Base-by-base conservation (phyloP, 2,329 filamentous ascomycete genomes). In the Ceratocystiopsis minuta region DNA sequence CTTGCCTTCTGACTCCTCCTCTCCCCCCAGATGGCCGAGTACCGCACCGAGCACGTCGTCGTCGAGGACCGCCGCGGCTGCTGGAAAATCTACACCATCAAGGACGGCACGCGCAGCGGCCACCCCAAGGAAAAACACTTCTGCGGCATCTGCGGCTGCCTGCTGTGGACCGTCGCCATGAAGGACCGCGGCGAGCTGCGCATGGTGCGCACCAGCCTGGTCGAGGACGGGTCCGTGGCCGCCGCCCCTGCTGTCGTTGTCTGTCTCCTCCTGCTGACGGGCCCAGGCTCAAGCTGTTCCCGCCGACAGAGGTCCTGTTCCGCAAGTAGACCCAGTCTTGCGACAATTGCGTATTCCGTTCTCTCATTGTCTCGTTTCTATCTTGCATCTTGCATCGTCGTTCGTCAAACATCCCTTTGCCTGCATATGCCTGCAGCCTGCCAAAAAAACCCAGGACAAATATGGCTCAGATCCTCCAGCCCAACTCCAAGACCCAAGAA, bases 81-180 rank as follows among this genome's bases (percentile, higher is more conserved):
- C 15, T 45, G 45, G 46, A 48, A 48, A 37, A 46, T 46, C 31
- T 51, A 48, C 46, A 45, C 44, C 5, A 40, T 51, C 40, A 40
- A 34, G 13, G 44, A 46, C 3, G 46, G 45, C 41, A 50, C 45
- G 10, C 35, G 34, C 36, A 50, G 48, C 44, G 49, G 49, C 5
- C 43, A 48, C 44, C 43, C 46, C 37, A 51, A 50, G 36, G 48
- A 49, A 16, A 50, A 50, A 34, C 46, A 50, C 38, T 50, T 50
- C 43, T 50, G 47, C 37, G 43, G 47, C 37, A 45, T 48, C 37
- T 50, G 49, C 34, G 49, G 49, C 2, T 50, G 47, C 28, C 43
- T 47, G 18, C 41, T 49, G 16, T 50, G 49, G 49, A 47, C 49
- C 5, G 46, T 49, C 6, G 46, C 49, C 17, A 47, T 47, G 43